Percentiles rank a stretch among this genome's conserved stretches.
Conservation (phyloP, 352 stramenopile species). For the Pythium utonaiense region DNA sequence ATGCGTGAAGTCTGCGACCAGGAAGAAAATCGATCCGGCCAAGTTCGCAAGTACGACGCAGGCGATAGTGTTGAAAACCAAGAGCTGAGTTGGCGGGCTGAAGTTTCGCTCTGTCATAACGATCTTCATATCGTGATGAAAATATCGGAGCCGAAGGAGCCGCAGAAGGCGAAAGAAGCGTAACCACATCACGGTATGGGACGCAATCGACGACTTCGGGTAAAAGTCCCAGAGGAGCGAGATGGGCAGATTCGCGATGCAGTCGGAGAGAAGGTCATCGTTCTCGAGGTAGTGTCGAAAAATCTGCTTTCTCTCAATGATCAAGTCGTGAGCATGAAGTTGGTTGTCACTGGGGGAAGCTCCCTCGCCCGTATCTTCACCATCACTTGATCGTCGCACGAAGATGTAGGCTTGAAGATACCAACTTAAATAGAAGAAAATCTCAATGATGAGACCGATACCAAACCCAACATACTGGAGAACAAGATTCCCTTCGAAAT, state of each 20-base stretch:
- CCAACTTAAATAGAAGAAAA: constrained; percentile 50
- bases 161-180: constrained; percentile 43
- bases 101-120: constrained; percentile 28
- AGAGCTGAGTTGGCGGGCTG: constrained; percentile 34
- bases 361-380: background rate
- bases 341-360: constrained; percentile 3
- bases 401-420: constrained; percentile 26
- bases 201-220: constrained; percentile 23
- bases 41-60: constrained; percentile 36
- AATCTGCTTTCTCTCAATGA: constrained; percentile 17
- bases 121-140: constrained; percentile 36
- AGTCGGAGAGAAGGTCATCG: constrained; percentile 31
- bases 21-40: constrained; percentile 56
- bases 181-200: background rate
- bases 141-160: constrained; percentile 39
- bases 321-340: constrained; percentile 7
- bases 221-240: constrained; percentile 51
- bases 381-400: constrained; percentile 32
- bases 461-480: constrained; percentile 33
- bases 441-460: constrained; percentile 26
- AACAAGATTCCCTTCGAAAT: constrained; percentile 12
- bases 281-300: constrained; percentile 36
- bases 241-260: constrained; percentile 32
- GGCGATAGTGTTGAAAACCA: constrained; percentile 49
- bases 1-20: constrained; percentile 36